phyloP scores from a whole-genome alignment of 495 filamentous ascomycete genomes.

The Penicillium arizonense region DNA sequence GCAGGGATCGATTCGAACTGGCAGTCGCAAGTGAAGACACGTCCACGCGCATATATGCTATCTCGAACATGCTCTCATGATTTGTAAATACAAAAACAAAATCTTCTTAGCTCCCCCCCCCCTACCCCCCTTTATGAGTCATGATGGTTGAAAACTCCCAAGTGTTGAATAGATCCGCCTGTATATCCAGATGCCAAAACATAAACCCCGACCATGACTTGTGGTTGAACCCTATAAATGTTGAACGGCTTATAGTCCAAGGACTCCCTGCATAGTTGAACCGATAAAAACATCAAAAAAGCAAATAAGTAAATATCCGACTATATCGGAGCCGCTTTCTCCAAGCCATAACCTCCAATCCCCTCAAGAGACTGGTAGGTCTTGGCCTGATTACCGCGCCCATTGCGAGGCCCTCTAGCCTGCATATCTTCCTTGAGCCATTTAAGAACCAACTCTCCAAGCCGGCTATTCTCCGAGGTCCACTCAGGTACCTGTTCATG shows the following conservation, averaged over 20 bases:
- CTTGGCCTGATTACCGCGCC: constrained; percentile 60
- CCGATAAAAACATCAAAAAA: constrained; percentile 7
- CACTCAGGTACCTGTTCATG: constrained; percentile 38
- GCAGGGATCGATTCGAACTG: constrained; percentile 48
- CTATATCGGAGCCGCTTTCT: constrained; percentile 47
- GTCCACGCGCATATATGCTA: constrained; percentile 69
- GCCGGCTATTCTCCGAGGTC: constrained; percentile 60
- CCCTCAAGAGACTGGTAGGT: constrained; percentile 65
- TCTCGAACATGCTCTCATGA: constrained; percentile 39
- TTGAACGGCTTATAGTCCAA: constrained; percentile 31
- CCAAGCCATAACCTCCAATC: constrained; percentile 78
- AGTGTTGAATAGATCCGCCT: constrained; percentile 32
- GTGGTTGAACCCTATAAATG: constrained; percentile 31
- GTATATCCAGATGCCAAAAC: constrained; percentile 21
- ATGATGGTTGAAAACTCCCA: constrained; percentile 30
- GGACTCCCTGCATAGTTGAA: constrained; percentile 2
- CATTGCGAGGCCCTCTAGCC: constrained; percentile 74
- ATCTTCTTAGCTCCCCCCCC: constrained; percentile 5
- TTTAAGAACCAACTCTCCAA: constrained; percentile 80
- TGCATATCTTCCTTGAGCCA: constrained; percentile 85
- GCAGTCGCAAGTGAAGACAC: constrained; percentile 83
- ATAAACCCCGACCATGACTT: constrained; percentile 25
- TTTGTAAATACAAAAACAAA: constrained; percentile 18
- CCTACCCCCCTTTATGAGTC: constrained; percentile 21
- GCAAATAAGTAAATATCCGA: not conserved